Base-by-base conservation (phyloP, 148 eudicot genomes). In the Mesembryanthemum crystallinum region DNA sequence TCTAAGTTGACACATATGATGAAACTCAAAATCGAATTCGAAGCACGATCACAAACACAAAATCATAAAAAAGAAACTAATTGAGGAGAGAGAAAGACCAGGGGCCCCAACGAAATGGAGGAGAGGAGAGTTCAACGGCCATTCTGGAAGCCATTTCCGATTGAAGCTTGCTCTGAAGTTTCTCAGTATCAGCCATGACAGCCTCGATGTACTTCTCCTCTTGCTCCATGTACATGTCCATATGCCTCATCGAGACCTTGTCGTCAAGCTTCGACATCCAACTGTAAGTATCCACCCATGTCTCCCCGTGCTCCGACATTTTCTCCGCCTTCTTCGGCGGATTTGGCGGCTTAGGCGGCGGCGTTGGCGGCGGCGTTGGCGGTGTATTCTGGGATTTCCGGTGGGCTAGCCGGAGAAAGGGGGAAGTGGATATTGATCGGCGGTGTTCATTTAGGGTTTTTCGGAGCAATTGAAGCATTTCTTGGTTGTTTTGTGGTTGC, bases 141-240 rank as follows among this genome's bases (percentile, higher is more conserved):
- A 92, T 73, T 29, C 97, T 90, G 67, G 95, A 87, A 43, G 93
- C 97, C 86, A 94, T 94, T 64, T 94, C 97, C 21, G 90, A 81
- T 33, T 87, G 96, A 73, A 94, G 87, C 78, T 89, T 92, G 60
- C 86, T 83, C 78, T 87, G 92, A 54, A 90, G 69, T 5, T 87
- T 81, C 13, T 82, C 79, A 18, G 96, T 86, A 39, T 83, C 93
- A 15, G 82, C 77, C 88, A 94, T 81, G 58, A 94, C 89, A 55
- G 98, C 97, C 55, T 94, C 98, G 4, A 89, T 90, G 83, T 94
- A 94, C 83, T 94, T 94, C 86, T 94, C 97, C 78, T 94, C 98
- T 73, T 91, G 97, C 69, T 94, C 97, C 94, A 91, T 89, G 78
- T 85, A 89, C 9, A 94, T 86, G 67, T 91, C 97, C 98, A 94